Evolutionary conservation across 2,329 filamentous ascomycete species (phyloP).

Genomic region (Colletotrichum sojae): DNA sequence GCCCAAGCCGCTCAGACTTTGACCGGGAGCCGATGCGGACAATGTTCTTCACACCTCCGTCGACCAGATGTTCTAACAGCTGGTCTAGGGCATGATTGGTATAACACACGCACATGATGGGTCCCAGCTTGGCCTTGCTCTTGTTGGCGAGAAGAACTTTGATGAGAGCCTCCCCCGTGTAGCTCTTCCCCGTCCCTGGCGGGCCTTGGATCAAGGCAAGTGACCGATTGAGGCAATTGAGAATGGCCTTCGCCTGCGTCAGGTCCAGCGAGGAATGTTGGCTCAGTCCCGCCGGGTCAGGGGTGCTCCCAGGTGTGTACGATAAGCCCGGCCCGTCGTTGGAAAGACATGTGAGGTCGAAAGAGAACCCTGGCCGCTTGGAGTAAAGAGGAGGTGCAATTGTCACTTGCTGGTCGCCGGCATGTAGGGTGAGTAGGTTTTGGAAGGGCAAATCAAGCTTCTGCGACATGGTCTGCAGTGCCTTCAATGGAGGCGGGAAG

Average conservation of each 20-base stretch:
- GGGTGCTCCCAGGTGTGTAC: constrained; percentile 41
- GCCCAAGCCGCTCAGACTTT: constrained; percentile 66
- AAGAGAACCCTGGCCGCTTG: constrained; percentile 62
- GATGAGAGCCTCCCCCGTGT: constrained; percentile 71
- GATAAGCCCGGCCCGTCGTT: constrained; percentile 42
- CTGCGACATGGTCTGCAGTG: constrained; percentile 67
- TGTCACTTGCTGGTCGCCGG: constrained; percentile 37
- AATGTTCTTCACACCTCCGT: constrained; percentile 62
- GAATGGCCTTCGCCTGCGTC: constrained; percentile 65
- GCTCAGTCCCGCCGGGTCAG: constrained; percentile 45
- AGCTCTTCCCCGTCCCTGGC: constrained; percentile 79
- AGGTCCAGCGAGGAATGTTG: constrained; percentile 64
- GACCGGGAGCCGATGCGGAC: constrained; percentile 74
- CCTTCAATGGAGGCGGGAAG: constrained; percentile 69
- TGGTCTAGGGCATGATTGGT: constrained; percentile 67
- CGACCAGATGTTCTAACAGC: constrained; percentile 71
- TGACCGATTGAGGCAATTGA: constrained; percentile 65
- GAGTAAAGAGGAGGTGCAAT: constrained; percentile 66
- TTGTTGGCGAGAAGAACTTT: constrained; percentile 65
- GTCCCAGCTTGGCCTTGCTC: constrained; percentile 56
- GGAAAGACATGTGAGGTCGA: constrained; percentile 56
- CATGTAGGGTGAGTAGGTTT: constrained; percentile 57
- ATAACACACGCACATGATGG: constrained; percentile 67
- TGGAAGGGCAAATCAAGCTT: constrained; percentile 63
- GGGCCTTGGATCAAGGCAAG: constrained; percentile 78